A percentile compares a stretch with the other conserved stretches of the same genome.
Conservation (phyloP, 768 basidiomycete species). For the Astraeus odoratus region DNA sequence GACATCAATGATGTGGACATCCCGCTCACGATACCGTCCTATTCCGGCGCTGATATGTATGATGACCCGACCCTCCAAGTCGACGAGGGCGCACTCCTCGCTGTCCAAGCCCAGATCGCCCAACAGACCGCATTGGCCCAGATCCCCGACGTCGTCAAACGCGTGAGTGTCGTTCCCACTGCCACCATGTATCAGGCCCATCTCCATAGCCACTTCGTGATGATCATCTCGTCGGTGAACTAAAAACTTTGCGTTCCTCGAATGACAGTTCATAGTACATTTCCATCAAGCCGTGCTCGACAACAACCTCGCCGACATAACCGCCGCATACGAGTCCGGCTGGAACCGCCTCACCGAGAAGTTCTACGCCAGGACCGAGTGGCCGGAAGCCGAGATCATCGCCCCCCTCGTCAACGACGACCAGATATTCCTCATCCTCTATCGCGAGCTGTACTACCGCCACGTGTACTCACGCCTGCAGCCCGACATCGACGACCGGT, state of each 20-base stretch:
- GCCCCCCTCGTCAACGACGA: slow-evolving; percentile 93
- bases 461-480: slow-evolving; percentile 94
- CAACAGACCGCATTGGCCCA: slow-evolving; percentile 77
- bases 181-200: neutral
- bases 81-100: slow-evolving; percentile 61
- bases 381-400: slow-evolving; percentile 96
- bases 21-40: slow-evolving; percentile 23
- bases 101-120: slow-evolving; percentile 78
- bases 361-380: slow-evolving; percentile 89
- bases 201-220: neutral
- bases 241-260: neutral
- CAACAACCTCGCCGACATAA: slow-evolving; percentile 88
- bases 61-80: slow-evolving; percentile 47
- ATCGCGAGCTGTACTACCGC: slow-evolving; percentile 92
- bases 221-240: too few species aligned
- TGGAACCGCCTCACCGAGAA: slow-evolving; percentile 98
- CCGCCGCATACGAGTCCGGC: slow-evolving; percentile 89
- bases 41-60: slow-evolving; percentile 22
- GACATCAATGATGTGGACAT: slow-evolving; percentile 67
- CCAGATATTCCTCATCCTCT: slow-evolving; percentile 92
- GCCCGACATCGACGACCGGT: slow-evolving; percentile 95
- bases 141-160: slow-evolving; percentile 86
- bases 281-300: slow-evolving; percentile 91
- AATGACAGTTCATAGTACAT: slow-evolving; percentile 78
- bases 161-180: slow-evolving; percentile 40